Evolutionary conservation across 805 yeast species (phyloP).

Genomic region (Schwanniomyces polymorphus): DNA sequence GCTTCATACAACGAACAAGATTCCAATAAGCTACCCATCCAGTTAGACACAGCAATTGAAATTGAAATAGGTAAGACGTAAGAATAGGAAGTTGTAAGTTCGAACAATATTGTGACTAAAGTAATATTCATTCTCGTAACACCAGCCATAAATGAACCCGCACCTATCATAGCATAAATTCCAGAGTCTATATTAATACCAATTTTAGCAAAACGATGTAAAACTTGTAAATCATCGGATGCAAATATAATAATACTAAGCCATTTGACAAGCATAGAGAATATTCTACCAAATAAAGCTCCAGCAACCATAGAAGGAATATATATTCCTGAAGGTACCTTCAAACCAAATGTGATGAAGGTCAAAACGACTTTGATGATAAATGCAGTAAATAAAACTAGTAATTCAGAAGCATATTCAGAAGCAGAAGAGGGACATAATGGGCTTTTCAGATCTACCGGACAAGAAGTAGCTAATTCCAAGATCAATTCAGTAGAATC

Average conservation of each 20-base stretch:
- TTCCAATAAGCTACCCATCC: constrained; percentile 55
- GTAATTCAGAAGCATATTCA: constrained; percentile 29
- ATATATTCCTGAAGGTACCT: constrained; percentile 60
- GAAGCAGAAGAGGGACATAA: constrained; percentile 28
- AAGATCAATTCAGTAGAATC: constrained; percentile 50
- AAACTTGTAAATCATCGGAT: background rate
- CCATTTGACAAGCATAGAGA: constrained; percentile 46
- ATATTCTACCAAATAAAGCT: constrained; percentile 55
- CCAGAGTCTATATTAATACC: constrained; percentile 41
- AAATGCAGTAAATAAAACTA: constrained; percentile 40
- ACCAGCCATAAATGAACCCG: constrained; percentile 60
- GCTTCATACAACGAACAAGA: constrained; percentile 52
- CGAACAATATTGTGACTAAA: constrained; percentile 51
- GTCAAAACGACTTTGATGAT: constrained; percentile 47
- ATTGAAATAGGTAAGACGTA: constrained; percentile 59
- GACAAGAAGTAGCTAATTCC: constrained; percentile 53
- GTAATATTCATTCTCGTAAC: constrained; percentile 57
- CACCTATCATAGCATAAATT: constrained; percentile 54
- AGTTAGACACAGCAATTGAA: constrained; percentile 55
- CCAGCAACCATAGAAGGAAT: constrained; percentile 68
- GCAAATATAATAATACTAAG: constrained; percentile 16
- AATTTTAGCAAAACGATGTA: constrained; percentile 6
- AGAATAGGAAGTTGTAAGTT: constrained; percentile 55
- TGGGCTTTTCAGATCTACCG: constrained; percentile 23
- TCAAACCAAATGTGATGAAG: constrained; percentile 55